A percentile compares a stretch with the other conserved stretches of the same genome.
Evolutionary conservation across 495 filamentous ascomycete species (phyloP).

Genomic region (Talaromyces liani): DNA sequence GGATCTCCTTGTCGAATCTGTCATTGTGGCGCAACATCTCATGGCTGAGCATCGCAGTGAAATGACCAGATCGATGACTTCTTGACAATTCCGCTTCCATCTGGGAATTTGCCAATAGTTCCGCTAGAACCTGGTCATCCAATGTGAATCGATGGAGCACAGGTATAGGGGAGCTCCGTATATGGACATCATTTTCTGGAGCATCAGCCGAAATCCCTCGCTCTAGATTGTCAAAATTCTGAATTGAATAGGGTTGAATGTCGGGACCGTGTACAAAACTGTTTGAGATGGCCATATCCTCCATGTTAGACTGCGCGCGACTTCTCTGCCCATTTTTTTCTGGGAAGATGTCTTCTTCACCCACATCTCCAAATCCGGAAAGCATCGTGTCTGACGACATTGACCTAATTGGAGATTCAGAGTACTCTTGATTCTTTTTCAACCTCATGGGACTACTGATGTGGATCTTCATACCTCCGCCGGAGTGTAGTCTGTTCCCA

Average conservation of each 20-base stretch:
- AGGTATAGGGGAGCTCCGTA: not conserved
- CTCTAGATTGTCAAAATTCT: not conserved
- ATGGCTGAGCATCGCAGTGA: not conserved
- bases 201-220: not conserved
- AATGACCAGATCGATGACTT: not conserved
- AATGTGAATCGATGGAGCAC: slow-evolving; percentile 8
- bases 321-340: not conserved
- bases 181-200: not conserved
- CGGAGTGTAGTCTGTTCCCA: too few species aligned
- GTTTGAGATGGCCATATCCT: not conserved
- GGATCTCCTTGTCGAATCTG: not conserved
- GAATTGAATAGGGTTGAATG: not conserved
- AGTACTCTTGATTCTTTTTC: not conserved
- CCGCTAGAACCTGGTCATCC: slow-evolving; percentile 8
- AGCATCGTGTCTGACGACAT: slow-evolving; percentile 1
- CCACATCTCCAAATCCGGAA: not conserved
- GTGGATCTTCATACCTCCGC: not conserved
- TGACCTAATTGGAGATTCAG: not conserved
- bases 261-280: not conserved
- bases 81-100: not conserved
- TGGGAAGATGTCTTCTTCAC: not conserved
- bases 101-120: not conserved
- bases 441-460: not conserved
- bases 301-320: not conserved
- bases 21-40: not conserved